Evolutionary conservation across 1,139 yeast genomes (phyloP).

Genomic region (Taiozyma sp.): DNA sequence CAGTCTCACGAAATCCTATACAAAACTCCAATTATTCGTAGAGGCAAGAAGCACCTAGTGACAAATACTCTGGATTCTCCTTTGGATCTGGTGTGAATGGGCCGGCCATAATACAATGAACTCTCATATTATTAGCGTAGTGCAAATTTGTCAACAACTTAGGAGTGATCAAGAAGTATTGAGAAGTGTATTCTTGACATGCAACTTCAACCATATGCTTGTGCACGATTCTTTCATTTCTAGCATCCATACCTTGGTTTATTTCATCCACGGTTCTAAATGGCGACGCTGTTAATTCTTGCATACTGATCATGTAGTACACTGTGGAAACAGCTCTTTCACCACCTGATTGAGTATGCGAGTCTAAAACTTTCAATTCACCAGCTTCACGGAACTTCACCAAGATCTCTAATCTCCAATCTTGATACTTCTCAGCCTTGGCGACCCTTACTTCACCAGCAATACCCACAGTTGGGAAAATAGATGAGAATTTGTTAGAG

Average conservation of each 20-base stretch:
- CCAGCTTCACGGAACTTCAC: conserved; percentile 83
- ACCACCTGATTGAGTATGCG: conserved; percentile 95
- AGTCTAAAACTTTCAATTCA: conserved; percentile 62
- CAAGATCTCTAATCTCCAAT: conserved; percentile 81
- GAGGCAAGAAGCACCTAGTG: conserved; percentile 30
- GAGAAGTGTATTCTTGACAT: conserved; percentile 54
- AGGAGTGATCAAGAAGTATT: conserved; percentile 91
- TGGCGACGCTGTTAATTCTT: conserved; percentile 87
- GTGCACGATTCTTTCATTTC: conserved; percentile 85
- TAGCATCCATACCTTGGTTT: conserved; percentile 98
- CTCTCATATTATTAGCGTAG: conserved; percentile 77
- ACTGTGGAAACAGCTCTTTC: conserved; percentile 96
- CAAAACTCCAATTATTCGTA: conserved; percentile 13
- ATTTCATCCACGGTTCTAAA: conserved; percentile 96
- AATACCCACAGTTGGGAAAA: conserved; percentile 74
- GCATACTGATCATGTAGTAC: conserved; percentile 83
- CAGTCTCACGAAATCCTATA: background rate
- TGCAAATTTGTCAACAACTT: conserved; percentile 74
- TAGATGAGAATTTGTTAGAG: conserved; percentile 55
- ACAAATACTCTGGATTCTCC: conserved; percentile 24
- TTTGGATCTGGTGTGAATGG: conserved; percentile 35
- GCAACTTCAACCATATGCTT: conserved; percentile 87
- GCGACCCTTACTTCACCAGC: conserved; percentile 70
- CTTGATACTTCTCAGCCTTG: conserved; percentile 46
- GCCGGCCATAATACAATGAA: conserved; percentile 83